Conservation (phyloP, 495 filamentous ascomycete genomes). For the Penicillium canariense region DNA sequence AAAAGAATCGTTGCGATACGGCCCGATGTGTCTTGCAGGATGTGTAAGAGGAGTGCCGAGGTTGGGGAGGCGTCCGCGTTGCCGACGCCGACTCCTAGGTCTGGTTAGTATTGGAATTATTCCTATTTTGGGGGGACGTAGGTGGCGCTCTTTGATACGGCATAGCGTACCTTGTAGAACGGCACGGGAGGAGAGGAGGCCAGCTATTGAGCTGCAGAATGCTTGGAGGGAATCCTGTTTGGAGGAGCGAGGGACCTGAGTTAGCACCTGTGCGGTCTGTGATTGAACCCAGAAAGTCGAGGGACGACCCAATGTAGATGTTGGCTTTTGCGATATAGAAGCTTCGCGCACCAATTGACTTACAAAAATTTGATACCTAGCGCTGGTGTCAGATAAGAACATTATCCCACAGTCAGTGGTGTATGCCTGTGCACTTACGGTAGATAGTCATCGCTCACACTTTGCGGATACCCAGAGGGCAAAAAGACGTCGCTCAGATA, state of each 20-base stretch:
- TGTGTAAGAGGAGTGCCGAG: conserved; percentile 78
- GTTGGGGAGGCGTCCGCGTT: conserved; percentile 83
- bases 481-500: conserved; percentile 63
- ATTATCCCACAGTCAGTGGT: neutral
- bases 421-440: conserved; percentile 49
- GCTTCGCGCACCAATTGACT: conserved; percentile 12
- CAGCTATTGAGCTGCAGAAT: conserved; percentile 90
- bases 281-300: no score
- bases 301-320: no score
- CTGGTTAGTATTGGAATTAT: conserved; percentile 4
- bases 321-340: neutral
- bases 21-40: conserved; percentile 81
- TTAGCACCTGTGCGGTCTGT: no score
- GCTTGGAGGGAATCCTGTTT: conserved; percentile 88
- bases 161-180: conserved; percentile 71
- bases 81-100: conserved; percentile 79
- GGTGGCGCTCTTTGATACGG: neutral
- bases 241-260: neutral
- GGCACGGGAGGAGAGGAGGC: conserved; percentile 81
- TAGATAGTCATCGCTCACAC: conserved; percentile 86
- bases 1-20: conserved; percentile 89
- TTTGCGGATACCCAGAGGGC: conserved; percentile 89
- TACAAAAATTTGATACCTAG: conserved; percentile 69
- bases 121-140: neutral
- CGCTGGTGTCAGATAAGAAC: neutral